phyloP scores from a whole-genome alignment of 345 rosid species.

The Punica granatum region DNA sequence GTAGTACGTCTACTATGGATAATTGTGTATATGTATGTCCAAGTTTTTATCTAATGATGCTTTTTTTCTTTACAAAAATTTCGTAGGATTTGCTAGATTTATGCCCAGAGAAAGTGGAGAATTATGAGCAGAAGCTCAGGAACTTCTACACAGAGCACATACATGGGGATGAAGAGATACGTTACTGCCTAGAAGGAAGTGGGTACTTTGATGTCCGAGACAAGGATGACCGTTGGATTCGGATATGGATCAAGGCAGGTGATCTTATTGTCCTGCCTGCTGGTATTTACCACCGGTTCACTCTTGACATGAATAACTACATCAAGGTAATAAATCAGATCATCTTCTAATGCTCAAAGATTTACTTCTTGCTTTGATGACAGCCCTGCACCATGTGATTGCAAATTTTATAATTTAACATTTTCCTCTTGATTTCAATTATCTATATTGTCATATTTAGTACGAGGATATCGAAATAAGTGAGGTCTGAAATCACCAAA shows the following conservation, averaged over 20 bases:
- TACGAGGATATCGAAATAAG: too few relatives aligned
- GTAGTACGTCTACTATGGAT: too few relatives aligned
- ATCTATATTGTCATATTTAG: too few relatives aligned
- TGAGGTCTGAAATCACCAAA: too few relatives aligned
- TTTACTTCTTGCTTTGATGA: too few relatives aligned
- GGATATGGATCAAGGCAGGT: conserved; percentile 65
- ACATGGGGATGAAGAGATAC: conserved; percentile 84
- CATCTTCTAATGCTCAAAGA: too few relatives aligned
- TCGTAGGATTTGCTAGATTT: conserved; percentile 70
- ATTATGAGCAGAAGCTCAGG: conserved; percentile 79
- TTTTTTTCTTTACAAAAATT: background rate
- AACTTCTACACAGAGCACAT: conserved; percentile 86
- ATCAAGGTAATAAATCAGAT: conserved; percentile 41
- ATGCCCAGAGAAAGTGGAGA: conserved; percentile 75
- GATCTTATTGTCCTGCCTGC: conserved; percentile 78
- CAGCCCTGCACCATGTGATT: too few relatives aligned
- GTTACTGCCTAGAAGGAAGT: conserved; percentile 75
- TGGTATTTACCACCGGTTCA: conserved; percentile 83
- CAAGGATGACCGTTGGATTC: conserved; percentile 67
- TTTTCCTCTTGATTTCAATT: too few relatives aligned
- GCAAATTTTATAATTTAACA: too few relatives aligned
- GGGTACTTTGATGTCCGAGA: conserved; percentile 88
- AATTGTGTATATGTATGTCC: too few relatives aligned
- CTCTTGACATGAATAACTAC: conserved; percentile 72
- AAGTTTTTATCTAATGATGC: too few relatives aligned